Percentiles rank a stretch among this genome's conserved stretches.
Evolutionary conservation across 2,329 filamentous ascomycete genomes (phyloP).

Genomic region (Claviceps sp.): DNA sequence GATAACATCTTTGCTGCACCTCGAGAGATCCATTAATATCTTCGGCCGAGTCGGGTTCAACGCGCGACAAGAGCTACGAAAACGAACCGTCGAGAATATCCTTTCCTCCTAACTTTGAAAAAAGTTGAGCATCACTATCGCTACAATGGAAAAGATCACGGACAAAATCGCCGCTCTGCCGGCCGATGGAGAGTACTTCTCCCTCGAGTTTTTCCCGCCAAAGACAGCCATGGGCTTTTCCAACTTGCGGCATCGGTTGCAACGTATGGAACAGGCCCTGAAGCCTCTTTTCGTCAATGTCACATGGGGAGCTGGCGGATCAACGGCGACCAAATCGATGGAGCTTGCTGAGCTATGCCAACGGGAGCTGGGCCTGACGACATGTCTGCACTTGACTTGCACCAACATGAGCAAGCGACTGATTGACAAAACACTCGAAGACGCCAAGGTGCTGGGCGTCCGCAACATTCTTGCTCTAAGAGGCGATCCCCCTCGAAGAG

Average conservation of each 20-base stretch:
- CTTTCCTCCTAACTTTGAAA: neutral
- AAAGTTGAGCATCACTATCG: neutral
- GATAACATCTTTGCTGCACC: too few species aligned
- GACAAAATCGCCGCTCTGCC: constrained; percentile 89
- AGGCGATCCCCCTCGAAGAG: constrained; percentile 78
- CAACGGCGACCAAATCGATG: constrained; percentile 78
- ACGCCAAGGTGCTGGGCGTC: constrained; percentile 81
- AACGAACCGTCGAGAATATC: neutral
- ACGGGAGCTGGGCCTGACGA: constrained; percentile 80
- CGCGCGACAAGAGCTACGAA: neutral
- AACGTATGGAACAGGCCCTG: constrained; percentile 86
- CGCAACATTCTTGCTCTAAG: constrained; percentile 86
- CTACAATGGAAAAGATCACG: constrained; percentile 70
- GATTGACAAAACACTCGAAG: constrained; percentile 79
- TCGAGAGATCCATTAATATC: too few species aligned
- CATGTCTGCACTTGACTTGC: constrained; percentile 90
- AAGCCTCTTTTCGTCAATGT: constrained; percentile 92
- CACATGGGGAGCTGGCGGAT: constrained; percentile 94
- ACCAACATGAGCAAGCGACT: constrained; percentile 88
- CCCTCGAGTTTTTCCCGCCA: constrained; percentile 97
- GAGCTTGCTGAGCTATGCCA: constrained; percentile 94
- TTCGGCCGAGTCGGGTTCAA: neutral
- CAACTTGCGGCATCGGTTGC: constrained; percentile 83
- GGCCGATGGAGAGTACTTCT: constrained; percentile 74
- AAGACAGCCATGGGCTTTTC: constrained; percentile 94